phyloP scores from a whole-genome alignment of 257 asterid genomes.

The Solanum clarkiae region DNA sequence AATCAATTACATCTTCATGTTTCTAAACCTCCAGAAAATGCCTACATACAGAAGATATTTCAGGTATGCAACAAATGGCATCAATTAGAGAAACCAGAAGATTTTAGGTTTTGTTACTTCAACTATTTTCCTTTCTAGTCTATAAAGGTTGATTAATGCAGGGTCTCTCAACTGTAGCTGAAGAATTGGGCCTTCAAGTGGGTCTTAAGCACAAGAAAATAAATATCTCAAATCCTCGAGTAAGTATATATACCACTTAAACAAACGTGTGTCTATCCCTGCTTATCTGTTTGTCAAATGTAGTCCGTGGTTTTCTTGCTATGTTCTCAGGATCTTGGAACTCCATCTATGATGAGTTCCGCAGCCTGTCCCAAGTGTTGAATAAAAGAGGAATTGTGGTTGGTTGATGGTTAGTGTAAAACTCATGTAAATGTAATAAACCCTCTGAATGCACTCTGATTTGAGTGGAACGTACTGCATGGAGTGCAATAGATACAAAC shows the following conservation, averaged over 20 bases:
- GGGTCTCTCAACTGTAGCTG: conserved; percentile 72
- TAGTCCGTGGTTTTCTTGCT: not conserved
- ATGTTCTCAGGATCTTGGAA: not conserved
- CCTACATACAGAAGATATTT: conserved; percentile 67
- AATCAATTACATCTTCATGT: conserved; percentile 70
- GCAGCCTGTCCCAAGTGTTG: not conserved
- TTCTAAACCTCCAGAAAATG: conserved; percentile 91
- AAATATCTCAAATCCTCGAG: conserved; percentile 91
- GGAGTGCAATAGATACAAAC: not conserved
- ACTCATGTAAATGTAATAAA: not conserved
- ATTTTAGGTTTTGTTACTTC: not conserved
- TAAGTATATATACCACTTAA: conserved; percentile 22
- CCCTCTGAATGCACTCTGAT: not conserved
- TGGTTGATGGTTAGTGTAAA: not conserved
- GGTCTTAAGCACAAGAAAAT: conserved; percentile 94
- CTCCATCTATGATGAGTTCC: not conserved
- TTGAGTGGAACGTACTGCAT: not conserved
- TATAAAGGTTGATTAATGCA: conserved; percentile 26
- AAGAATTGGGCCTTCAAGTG: conserved; percentile 69
- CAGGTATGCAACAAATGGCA: conserved; percentile 36
- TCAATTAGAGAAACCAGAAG: not conserved
- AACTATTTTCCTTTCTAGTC: not conserved
- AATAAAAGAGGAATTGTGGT: not conserved
- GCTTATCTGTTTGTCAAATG: not conserved
- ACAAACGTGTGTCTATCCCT: not conserved